phyloP scores from a whole-genome alignment of 176 grass and related monocot genomes.

The Alloteropsis semialata region DNA sequence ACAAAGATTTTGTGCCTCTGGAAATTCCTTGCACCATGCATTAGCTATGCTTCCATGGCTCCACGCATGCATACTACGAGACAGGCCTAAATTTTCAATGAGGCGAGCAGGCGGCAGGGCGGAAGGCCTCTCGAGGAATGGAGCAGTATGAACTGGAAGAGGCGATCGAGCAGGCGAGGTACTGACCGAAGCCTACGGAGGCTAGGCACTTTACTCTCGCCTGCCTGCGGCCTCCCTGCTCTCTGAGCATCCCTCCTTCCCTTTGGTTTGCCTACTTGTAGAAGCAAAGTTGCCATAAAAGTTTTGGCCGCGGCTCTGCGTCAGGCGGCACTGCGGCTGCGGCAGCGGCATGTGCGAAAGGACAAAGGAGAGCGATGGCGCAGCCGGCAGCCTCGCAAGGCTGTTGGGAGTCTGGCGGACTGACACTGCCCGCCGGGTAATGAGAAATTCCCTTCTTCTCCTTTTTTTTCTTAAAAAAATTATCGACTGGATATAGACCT shows the following conservation, averaged over 20 bases:
- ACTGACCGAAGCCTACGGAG: conserved; percentile 14
- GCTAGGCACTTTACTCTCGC: neutral
- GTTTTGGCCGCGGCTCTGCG: conserved; percentile 5
- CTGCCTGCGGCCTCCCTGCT: neutral
- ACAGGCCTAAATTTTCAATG: neutral
- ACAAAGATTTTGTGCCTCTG: conserved; percentile 17
- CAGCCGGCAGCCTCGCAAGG: neutral
- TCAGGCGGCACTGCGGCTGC: neutral
- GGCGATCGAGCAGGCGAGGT: neutral
- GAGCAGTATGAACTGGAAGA: conserved; percentile 30
- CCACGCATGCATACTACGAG: neutral
- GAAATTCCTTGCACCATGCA: conserved; percentile 38
- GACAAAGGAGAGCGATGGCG: neutral
- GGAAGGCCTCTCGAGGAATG: conserved; percentile 14
- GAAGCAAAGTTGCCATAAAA: conserved; percentile 50
- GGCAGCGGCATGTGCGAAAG: neutral
- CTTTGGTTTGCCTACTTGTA: conserved; percentile 43
- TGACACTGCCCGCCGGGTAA: neutral
- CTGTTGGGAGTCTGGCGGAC: neutral
- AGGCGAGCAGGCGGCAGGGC: neutral
- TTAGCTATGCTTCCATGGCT: neutral
- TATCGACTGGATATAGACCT: too few relatives aligned
- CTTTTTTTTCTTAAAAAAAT: too few relatives aligned
- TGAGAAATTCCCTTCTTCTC: neutral
- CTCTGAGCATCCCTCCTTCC: neutral